Evolutionary conservation across 1,139 yeast species (phyloP).

Genomic region (Geotrichum restrictum): DNA sequence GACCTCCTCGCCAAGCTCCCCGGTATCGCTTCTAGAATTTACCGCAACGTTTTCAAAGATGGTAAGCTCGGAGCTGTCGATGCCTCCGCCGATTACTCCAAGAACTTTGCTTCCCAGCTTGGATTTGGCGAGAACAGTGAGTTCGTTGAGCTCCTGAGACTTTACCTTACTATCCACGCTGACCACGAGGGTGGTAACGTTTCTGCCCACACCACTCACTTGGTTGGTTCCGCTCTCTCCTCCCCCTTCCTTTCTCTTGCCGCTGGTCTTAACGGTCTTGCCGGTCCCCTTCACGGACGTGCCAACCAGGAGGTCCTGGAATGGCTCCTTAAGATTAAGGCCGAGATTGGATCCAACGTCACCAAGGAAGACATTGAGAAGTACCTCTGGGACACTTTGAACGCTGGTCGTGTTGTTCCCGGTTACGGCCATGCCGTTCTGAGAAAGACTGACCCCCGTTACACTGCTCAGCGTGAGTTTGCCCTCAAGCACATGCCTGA

Average conservation of each 20-base stretch:
- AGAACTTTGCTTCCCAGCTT: constrained; percentile 80
- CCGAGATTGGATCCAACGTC: constrained; percentile 69
- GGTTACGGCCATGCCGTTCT: constrained; percentile 98
- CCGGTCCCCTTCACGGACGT: constrained; percentile 98
- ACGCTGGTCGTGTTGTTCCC: constrained; percentile 94
- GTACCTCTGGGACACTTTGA: constrained; percentile 90
- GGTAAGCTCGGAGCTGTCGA: constrained; percentile 74
- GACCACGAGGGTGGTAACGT: constrained; percentile 99
- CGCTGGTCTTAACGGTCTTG: constrained; percentile 95
- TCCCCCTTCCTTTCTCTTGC: constrained; percentile 92
- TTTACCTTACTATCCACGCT: constrained; percentile 92
- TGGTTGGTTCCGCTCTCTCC: constrained; percentile 93
- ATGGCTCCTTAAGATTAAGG: constrained; percentile 84
- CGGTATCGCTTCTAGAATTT: constrained; percentile 60
- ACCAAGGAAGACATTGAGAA: constrained; percentile 80
- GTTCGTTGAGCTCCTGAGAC: constrained; percentile 88
- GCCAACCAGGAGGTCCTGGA: constrained; percentile 98
- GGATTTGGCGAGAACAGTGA: constrained; percentile 79
- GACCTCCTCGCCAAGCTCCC: constrained; percentile 65
- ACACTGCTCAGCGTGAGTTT: constrained; percentile 96
- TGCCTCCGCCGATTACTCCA: constrained; percentile 81
- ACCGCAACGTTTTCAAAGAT: constrained; percentile 66
- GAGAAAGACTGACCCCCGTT: constrained; percentile 97
- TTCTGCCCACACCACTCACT: constrained; percentile 95
- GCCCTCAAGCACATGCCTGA: constrained; percentile 97